Evolutionary conservation across 1,139 yeast species (phyloP).

Genomic region (Kodamaea arcana): DNA sequence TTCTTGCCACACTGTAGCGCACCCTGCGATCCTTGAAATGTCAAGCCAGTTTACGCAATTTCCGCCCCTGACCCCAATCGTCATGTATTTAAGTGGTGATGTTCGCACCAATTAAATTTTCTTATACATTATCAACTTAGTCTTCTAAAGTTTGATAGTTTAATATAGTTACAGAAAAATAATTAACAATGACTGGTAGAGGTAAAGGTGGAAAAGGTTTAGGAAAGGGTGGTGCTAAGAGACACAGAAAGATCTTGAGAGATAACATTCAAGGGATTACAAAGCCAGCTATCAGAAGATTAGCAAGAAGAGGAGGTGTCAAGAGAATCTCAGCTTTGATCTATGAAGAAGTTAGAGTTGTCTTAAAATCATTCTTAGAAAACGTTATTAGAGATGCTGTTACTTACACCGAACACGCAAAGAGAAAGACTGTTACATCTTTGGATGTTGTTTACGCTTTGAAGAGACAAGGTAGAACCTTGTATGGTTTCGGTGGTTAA

Average conservation of each 20-base stretch:
- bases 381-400: constrained; percentile 98
- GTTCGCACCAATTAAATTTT: constrained; percentile 2
- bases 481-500: constrained; percentile 99
- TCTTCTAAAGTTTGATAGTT: constrained; percentile 2
- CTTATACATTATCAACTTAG: constrained; percentile 4
- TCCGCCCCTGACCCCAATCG: background rate
- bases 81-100: constrained; percentile 2
- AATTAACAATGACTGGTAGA: constrained; percentile 84
- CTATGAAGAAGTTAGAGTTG: constrained; percentile 98
- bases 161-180: constrained; percentile 7
- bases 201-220: constrained; percentile 99
- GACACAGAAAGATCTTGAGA: constrained; percentile 99
- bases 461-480: constrained; percentile 99
- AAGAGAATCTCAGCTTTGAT: constrained; percentile 98
- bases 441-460: constrained; percentile 98
- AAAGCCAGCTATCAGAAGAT: constrained; percentile 99
- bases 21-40: background rate
- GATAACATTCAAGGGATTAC: constrained; percentile 99
- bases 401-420: constrained; percentile 99
- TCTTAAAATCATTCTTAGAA: constrained; percentile 92
- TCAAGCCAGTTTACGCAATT: constrained; percentile 1
- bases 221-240: constrained; percentile 99
- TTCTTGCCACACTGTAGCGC: constrained; percentile 3
- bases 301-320: constrained; percentile 99
- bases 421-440: constrained; percentile 99